Conservation (phyloP, 1,284 basidiomycete species). For the Amylostereum areolatum region DNA sequence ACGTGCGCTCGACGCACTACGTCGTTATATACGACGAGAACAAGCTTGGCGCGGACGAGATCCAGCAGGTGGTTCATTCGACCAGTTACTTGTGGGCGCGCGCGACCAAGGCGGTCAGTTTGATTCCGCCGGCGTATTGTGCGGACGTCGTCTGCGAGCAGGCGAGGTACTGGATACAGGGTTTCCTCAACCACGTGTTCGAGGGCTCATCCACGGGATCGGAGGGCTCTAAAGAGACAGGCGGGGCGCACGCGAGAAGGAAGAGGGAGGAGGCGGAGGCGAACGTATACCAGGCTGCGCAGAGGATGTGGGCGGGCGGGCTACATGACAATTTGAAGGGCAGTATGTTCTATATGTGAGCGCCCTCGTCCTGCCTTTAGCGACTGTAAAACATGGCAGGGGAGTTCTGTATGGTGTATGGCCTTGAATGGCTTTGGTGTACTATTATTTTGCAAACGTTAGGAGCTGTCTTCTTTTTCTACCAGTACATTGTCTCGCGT, state of each 20-base stretch:
- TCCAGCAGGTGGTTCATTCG: slow-evolving; percentile 63
- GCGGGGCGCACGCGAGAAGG: slow-evolving; percentile 21
- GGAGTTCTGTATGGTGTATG: too few species aligned
- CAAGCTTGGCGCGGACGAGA: slow-evolving; percentile 52
- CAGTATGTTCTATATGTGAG: slow-evolving; percentile 71
- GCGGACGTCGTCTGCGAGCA: slow-evolving; percentile 74
- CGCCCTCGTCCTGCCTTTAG: background rate
- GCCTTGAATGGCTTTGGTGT: too few species aligned
- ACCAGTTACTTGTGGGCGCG: slow-evolving; percentile 66
- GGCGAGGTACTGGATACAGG: slow-evolving; percentile 63
- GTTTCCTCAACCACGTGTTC: slow-evolving; percentile 47
- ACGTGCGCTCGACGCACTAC: slow-evolving; percentile 66
- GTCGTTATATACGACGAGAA: slow-evolving; percentile 71
- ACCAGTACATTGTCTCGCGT: too few species aligned
- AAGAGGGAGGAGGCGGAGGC: slow-evolving; percentile 36
- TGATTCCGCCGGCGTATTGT: slow-evolving; percentile 72
- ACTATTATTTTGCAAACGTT: too few species aligned
- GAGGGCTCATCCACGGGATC: slow-evolving; percentile 32
- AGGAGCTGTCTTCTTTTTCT: too few species aligned
- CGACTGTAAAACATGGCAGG: too few species aligned
- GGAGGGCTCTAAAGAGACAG: slow-evolving; percentile 17
- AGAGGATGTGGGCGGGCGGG: slow-evolving; percentile 54
- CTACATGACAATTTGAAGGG: slow-evolving; percentile 51
- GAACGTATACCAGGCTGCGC: slow-evolving; percentile 47
- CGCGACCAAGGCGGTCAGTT: slow-evolving; percentile 71